Conservation (phyloP, 73 alveolate genomes). For the Paramecium sexaurelia region DNA sequence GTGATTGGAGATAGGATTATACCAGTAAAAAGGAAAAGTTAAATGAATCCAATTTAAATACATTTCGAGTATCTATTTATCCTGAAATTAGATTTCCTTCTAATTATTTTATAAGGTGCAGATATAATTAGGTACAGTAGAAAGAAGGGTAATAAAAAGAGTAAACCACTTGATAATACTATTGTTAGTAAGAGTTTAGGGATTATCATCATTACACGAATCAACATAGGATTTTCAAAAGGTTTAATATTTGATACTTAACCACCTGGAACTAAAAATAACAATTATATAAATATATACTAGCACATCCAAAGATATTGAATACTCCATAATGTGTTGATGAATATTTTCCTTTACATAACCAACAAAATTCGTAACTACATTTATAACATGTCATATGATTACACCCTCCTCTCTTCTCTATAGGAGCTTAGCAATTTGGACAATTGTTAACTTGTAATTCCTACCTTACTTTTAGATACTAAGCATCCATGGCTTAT, state of each 20-base stretch:
- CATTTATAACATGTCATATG: slow-evolving; percentile 47
- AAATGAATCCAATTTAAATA: not conserved
- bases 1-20: not conserved
- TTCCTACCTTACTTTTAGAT: not conserved
- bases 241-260: not conserved
- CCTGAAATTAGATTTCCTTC: not conserved
- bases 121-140: not conserved
- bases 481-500: not conserved
- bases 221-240: not conserved
- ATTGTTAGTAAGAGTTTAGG: slow-evolving; percentile 8
- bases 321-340: slow-evolving; percentile 13
- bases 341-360: slow-evolving; percentile 14
- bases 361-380: slow-evolving; percentile 37
- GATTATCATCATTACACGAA: slow-evolving; percentile 17
- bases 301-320: slow-evolving; percentile 43
- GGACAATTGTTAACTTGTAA: slow-evolving; percentile 1
- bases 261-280: slow-evolving; percentile 25
- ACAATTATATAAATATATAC: not conserved
- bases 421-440: not conserved
- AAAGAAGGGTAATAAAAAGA: not conserved
- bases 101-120: not conserved
- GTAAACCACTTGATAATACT: not conserved
- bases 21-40: not conserved
- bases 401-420: slow-evolving; percentile 48
- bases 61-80: not conserved